phyloP scores from a whole-genome alignment of 805 yeast species.

The Candida corydali region DNA sequence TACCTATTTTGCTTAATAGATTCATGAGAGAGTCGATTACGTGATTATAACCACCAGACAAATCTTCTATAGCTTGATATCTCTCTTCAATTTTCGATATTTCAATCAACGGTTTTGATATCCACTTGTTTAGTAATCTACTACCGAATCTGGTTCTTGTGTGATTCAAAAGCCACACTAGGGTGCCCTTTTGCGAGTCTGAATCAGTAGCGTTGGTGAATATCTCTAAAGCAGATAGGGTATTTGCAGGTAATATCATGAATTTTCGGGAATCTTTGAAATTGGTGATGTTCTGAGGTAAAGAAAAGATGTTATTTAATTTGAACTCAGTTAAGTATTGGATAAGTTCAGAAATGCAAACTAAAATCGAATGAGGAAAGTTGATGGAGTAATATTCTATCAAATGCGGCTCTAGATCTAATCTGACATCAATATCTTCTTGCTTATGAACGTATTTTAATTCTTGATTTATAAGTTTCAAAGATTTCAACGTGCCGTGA shows the following conservation, averaged over 20 bases:
- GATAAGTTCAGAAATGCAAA: constrained; percentile 44
- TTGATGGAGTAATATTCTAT: constrained; percentile 21
- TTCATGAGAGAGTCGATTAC: constrained; percentile 28
- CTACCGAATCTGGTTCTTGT: constrained; percentile 77
- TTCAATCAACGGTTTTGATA: constrained; percentile 63
- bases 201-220: constrained; percentile 60
- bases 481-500: constrained; percentile 6
- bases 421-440: not conserved
- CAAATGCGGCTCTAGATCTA: constrained; percentile 12
- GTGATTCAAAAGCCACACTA: constrained; percentile 77
- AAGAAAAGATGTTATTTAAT: constrained; percentile 52
- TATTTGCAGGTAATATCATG: constrained; percentile 58
- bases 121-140: constrained; percentile 67
- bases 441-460: constrained; percentile 9
- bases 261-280: constrained; percentile 48
- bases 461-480: constrained; percentile 9
- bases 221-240: constrained; percentile 71
- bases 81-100: constrained; percentile 55
- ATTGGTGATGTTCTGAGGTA: constrained; percentile 46
- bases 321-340: constrained; percentile 60
- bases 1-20: constrained; percentile 22
- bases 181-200: constrained; percentile 55
- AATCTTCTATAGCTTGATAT: constrained; percentile 46
- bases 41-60: constrained; percentile 26
- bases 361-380: constrained; percentile 19